Conservation (phyloP, 2,329 filamentous ascomycete genomes). For the Fusarium austroafricanum region DNA sequence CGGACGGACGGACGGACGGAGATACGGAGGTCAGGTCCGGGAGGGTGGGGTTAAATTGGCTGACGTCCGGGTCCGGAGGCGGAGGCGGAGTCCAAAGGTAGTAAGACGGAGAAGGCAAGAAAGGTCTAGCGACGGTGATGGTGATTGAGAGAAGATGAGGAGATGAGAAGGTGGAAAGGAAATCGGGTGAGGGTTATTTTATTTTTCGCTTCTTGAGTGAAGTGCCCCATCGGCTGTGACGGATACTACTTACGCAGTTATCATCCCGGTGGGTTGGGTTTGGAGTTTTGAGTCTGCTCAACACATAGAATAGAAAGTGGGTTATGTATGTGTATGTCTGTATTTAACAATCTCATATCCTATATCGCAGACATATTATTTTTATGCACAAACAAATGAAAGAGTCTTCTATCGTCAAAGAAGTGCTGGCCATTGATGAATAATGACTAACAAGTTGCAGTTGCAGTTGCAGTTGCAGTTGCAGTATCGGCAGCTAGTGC, state of each 20-base stretch:
- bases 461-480: too few relatives aligned
- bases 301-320: background rate
- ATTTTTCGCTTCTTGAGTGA: slow-evolving; percentile 12
- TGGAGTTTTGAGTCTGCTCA: slow-evolving; percentile 5
- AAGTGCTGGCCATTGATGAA: background rate
- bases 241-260: slow-evolving; percentile 41
- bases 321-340: background rate
- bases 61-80: slow-evolving; percentile 16
- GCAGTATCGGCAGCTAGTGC: background rate
- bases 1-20: slow-evolving; percentile 3
- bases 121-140: background rate
- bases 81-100: slow-evolving; percentile 2
- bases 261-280: slow-evolving; percentile 37
- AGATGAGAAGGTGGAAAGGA: background rate
- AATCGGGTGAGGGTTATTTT: slow-evolving; percentile 6
- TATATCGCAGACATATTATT: background rate
- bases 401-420: background rate
- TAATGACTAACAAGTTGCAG: background rate
- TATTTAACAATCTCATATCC: background rate
- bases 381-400: background rate
- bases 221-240: slow-evolving; percentile 37
- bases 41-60: slow-evolving; percentile 12
- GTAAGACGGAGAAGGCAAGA: background rate
- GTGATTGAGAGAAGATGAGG: background rate
- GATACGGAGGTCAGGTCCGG: slow-evolving; percentile 18